phyloP scores from a whole-genome alignment of 2,329 filamentous ascomycete genomes.

The Nannizzia gypsea region DNA sequence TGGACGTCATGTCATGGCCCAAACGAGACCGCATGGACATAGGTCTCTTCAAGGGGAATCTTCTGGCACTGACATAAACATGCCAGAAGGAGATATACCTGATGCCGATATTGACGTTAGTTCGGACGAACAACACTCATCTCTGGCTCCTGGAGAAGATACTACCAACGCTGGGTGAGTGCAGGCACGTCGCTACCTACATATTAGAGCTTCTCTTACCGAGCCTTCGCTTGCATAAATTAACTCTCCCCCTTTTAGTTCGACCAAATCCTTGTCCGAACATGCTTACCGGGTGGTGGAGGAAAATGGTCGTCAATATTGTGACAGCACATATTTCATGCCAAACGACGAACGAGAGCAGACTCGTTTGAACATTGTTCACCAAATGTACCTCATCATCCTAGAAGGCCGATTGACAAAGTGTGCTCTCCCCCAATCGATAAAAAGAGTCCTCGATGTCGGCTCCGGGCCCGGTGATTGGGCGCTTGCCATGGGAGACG shows the following conservation, averaged over 20 bases:
- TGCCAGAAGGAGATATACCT: neutral
- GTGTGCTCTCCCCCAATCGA: slow-evolving; percentile 19
- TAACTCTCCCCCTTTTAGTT: slow-evolving; percentile 15
- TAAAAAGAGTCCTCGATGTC: slow-evolving; percentile 30
- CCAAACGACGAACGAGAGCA: slow-evolving; percentile 56
- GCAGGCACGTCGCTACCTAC: neutral
- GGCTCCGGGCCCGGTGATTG: slow-evolving; percentile 37
- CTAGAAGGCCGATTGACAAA: slow-evolving; percentile 26
- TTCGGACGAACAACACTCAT: neutral
- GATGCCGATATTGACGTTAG: neutral
- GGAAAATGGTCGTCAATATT: slow-evolving; percentile 51
- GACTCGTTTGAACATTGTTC: slow-evolving; percentile 49
- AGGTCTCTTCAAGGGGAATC: neutral
- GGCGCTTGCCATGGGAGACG: slow-evolving; percentile 11
- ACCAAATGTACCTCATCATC: slow-evolving; percentile 48
- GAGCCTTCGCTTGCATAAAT: neutral
- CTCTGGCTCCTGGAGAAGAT: neutral
- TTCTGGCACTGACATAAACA: neutral
- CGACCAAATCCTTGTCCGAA: slow-evolving; percentile 26
- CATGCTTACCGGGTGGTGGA: slow-evolving; percentile 42
- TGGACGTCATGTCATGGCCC: slow-evolving; percentile 12
- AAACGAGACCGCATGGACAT: slow-evolving; percentile 7
- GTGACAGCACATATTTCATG: slow-evolving; percentile 52
- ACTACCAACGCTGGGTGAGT: neutral
- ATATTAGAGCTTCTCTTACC: neutral